Percentiles rank a stretch among this genome's conserved stretches.
phyloP scores from a whole-genome alignment of 1,139 yeast genomes.

The Geotrichum candidum region DNA sequence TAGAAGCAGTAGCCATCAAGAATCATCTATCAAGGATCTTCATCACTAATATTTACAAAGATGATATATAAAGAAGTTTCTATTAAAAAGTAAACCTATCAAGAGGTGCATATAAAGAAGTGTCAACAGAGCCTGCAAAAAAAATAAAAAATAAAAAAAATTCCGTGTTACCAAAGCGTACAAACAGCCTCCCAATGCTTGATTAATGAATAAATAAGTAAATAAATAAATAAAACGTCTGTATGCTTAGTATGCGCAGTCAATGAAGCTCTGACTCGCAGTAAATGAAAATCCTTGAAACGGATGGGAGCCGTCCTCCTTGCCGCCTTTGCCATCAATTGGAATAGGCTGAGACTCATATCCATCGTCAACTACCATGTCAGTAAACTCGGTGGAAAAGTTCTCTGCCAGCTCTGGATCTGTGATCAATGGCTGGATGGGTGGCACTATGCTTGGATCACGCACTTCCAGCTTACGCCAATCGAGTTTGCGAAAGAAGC shows the following conservation, averaged over 20 bases:
- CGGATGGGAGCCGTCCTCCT: constrained; percentile 10
- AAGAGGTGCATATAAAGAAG: neutral
- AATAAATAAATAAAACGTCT: neutral
- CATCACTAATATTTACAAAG: neutral
- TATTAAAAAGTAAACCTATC: neutral
- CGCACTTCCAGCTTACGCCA: constrained; percentile 60
- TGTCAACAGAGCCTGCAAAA: neutral
- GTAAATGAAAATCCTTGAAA: constrained; percentile 34
- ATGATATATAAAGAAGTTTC: neutral
- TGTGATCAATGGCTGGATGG: constrained; percentile 79
- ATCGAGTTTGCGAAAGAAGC: constrained; percentile 71
- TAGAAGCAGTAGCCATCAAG: no score
- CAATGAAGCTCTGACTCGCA: constrained; percentile 31
- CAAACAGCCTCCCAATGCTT: neutral
- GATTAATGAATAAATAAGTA: neutral
- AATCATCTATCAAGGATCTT: no score
- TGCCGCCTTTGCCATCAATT: constrained; percentile 32
- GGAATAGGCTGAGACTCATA: constrained; percentile 20
- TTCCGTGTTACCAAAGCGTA: neutral
- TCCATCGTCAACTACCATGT: constrained; percentile 42
- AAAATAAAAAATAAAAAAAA: constrained; percentile 4
- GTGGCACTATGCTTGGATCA: constrained; percentile 50
- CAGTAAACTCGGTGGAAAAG: constrained; percentile 82
- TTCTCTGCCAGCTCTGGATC: constrained; percentile 86
- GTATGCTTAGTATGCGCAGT: constrained; percentile 14